Evolutionary conservation across 163 green algal species (phyloP).

Genomic region (Trebouxiophyceae sp.): DNA sequence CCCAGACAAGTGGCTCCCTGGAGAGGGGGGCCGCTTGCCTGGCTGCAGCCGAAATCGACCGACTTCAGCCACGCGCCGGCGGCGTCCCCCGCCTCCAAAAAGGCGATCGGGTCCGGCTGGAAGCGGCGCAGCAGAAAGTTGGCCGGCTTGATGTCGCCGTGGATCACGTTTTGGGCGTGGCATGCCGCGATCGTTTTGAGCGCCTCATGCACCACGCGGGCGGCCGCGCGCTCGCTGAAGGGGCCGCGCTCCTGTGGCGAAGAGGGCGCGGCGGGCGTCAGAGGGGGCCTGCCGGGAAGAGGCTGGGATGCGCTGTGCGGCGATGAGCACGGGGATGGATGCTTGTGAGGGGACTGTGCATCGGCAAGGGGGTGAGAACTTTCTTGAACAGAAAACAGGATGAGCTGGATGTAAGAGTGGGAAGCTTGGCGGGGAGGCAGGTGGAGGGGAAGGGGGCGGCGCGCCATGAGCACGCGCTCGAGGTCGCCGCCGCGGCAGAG

Average conservation of each 20-base stretch:
- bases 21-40: constrained; percentile 22
- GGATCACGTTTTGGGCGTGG: constrained; percentile 43
- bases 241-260: constrained; percentile 27
- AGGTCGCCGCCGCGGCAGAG: constrained; percentile 58
- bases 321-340: no score
- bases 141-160: constrained; percentile 70
- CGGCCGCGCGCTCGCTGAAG: constrained; percentile 42
- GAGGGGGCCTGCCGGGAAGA: no score
- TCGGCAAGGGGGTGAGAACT: no score
- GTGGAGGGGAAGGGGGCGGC: no score
- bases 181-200: constrained; percentile 53
- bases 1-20: no score
- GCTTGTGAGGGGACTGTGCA: no score
- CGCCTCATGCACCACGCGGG: constrained; percentile 47
- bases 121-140: constrained; percentile 45
- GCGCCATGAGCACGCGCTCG: constrained; percentile 49
- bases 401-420: no score
- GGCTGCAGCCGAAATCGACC: constrained; percentile 73
- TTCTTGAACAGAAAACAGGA: no score
- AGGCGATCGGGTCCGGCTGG: constrained; percentile 1
- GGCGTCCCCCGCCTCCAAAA: constrained; percentile 3
- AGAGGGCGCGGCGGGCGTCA: no score
- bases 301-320: no score
- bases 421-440: no score
- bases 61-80: constrained; percentile 49